Base-by-base conservation (phyloP, 2,329 filamentous ascomycete genomes). In the Hypoxylon sp. region DNA sequence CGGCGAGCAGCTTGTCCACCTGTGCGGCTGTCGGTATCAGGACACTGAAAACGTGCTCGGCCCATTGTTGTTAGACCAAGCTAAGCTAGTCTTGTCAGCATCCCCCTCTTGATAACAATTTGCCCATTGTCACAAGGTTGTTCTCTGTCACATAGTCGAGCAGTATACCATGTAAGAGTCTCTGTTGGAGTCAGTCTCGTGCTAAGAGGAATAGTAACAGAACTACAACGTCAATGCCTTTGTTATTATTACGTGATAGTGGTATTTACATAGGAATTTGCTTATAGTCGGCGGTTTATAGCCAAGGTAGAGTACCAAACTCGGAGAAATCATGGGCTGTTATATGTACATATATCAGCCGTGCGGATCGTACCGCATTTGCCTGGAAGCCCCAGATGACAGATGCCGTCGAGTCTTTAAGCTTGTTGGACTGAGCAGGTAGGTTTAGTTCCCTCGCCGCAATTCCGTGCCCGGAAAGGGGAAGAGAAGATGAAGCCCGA, bases 311-410 rank as follows among this genome's bases (percentile, higher is more conserved):
- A 40, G 53, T 60, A 63, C 57, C 56, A 58, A 13, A 42, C 26
- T 42, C 42, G 35, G 17, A 53, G 40, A 18, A 49, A 60, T 49
- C 27, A 24, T 60, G 54, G 57, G 5, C 37, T 24, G 43, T 42
- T 38, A 29, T 35, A 55, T n/a, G n/a, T n/a, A n/a, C n/a, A n/a
- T n/a, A n/a, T n/a, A 60, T 38, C 58, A 50, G 46, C 42, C 47
- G 31, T 11, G 53, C 53, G 46, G 60, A 60, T 60, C 57, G 53
- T 51, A 57, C 56, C 60, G 48, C 26, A 20, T 60, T 52, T 56
- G 27, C 10, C 55, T 43, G 47, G 33, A 45, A 40, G 29, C 54
- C 57, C 45, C 35, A 62, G 52, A 62, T 60, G 46, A 45, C 33
- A 55, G 59, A 59, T 59, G 55, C 50, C 23, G 20, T 53, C 27